A percentile compares a stretch with the other conserved stretches of the same genome.
phyloP scores from a whole-genome alignment of 2,329 filamentous ascomycete species.

The Fusarium sambucinum region DNA sequence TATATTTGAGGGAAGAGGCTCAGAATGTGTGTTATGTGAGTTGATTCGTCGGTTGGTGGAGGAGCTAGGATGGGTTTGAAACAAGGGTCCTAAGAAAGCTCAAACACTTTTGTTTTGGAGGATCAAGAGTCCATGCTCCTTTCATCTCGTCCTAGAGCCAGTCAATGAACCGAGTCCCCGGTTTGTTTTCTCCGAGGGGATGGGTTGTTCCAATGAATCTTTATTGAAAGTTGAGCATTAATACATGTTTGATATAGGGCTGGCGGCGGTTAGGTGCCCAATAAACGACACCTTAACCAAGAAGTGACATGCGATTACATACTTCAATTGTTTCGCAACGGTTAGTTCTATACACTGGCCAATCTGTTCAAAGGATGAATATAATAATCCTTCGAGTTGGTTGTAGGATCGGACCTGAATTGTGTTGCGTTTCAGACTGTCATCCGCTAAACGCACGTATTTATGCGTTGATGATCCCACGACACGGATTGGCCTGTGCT shows the following conservation, averaged over 20 bases:
- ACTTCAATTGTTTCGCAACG: constrained; percentile 11
- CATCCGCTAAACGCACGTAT: constrained; percentile 30
- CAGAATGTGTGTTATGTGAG: constrained; percentile 21
- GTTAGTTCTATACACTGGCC: rapidly evolving
- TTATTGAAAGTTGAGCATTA: neutral
- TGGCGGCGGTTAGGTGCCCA: constrained; percentile 3
- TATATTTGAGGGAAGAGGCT: constrained; percentile 34
- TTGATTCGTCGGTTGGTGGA: constrained; percentile 18
- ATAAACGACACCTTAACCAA: rapidly evolving
- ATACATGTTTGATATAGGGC: neutral
- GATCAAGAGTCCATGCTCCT: constrained; percentile 33
- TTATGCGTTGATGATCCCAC: constrained; percentile 7
- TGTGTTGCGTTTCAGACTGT: constrained; percentile 14
- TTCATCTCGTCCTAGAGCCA: constrained; percentile 31
- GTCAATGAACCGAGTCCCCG: constrained; percentile 26
- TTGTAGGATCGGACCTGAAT: constrained; percentile 25
- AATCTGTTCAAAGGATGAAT: constrained; percentile 1
- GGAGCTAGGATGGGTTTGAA: constrained; percentile 27
- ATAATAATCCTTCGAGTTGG: neutral
- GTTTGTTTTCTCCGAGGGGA: neutral
- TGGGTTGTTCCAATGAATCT: neutral
- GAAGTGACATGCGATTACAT: neutral
- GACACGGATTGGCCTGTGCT: neutral
- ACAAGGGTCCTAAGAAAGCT: constrained; percentile 21
- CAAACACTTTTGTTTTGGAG: constrained; percentile 3